Evolutionary conservation across 306 rosid species (phyloP), one percentile per base, ranked within the genome.

Genomic region (Quercus berberidifolia): DNA sequence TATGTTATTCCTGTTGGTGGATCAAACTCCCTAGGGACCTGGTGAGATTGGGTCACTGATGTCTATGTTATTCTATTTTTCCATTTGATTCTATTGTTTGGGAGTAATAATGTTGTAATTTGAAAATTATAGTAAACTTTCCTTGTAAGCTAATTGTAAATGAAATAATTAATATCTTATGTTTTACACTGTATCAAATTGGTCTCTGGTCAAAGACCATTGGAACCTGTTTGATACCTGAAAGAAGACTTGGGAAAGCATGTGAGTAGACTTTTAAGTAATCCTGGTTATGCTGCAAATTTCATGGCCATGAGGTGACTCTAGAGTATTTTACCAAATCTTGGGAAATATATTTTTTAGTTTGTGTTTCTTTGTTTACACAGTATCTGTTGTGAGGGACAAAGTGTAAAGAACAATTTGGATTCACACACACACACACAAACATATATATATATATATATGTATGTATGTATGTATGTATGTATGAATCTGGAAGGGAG

Each of bases 1-100:
- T 95, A 95, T 77, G 89, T 91, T 80, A 93, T 95, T 85, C 98
- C 99, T 3, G 92, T 89, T 31, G 99, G 98, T 21, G 98, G 99
- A 81, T 95, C 99, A 71, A 90, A 95, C 81, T 89, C 96, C 52
- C 83, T 90, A 11, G 99, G 97, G 78, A 93, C 97, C 78, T 95
- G 99, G 99, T 93, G 84, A 82, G 91, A 76, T 77, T 80, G 65
- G 67, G 69, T 41, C 69, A 28, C 71, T 62, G 63, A 46, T 77
- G 55, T 46, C 78, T 59, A 31, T 74, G 59, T 31, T 70, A 70
- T 76, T 74, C 49, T 62, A n/a, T 72, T 63, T 76, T 72, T 41
- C 51, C 71, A 55, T 56, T 76, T 71, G 31, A 54, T 71, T 30
- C 52, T 46, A 71, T 71, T 70, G 18, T 54, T 43, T 2, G 26